Evolutionary conservation across 345 rosid species (phyloP).

Genomic region (Citrus hindsii): DNA sequence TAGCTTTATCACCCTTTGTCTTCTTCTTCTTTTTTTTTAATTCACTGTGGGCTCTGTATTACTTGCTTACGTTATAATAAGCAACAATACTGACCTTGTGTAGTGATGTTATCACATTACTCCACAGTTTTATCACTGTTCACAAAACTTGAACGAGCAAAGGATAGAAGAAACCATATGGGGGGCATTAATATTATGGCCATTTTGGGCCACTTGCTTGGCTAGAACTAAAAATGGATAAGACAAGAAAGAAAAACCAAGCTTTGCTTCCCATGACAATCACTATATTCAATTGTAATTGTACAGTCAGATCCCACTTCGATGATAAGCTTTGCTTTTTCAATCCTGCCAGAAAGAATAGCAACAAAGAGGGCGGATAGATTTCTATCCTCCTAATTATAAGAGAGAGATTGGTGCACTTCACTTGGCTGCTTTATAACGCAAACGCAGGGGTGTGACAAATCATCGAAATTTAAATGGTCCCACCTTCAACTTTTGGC

Average conservation of each 20-base stretch:
- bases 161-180: neutral
- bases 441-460: slow-evolving; percentile 40
- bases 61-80: too few species aligned
- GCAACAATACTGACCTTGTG: too few species aligned
- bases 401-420: slow-evolving; percentile 21
- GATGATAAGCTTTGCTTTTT: slow-evolving; percentile 22
- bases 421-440: slow-evolving; percentile 28
- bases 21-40: too few species aligned
- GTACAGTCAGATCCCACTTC: slow-evolving; percentile 55
- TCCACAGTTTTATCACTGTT: too few species aligned
- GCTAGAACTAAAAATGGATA: slow-evolving; percentile 12
- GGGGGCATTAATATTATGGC: neutral
- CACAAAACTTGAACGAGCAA: neutral
- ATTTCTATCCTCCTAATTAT: slow-evolving; percentile 19
- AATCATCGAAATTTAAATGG: slow-evolving; percentile 29
- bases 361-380: slow-evolving; percentile 25
- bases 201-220: slow-evolving; percentile 18
- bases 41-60: too few species aligned
- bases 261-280: slow-evolving; percentile 28
- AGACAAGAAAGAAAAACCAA: slow-evolving; percentile 14
- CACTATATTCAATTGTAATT: neutral
- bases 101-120: too few species aligned
- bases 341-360: slow-evolving; percentile 27
- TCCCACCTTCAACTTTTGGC: slow-evolving; percentile 15
- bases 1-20: too few species aligned